Percentiles rank a stretch among this genome's conserved stretches.
These are phyloP conservation scores for Boechera stricta DNA, from an alignment of 345 rosid species.

Conservation along the genomic window DNA sequence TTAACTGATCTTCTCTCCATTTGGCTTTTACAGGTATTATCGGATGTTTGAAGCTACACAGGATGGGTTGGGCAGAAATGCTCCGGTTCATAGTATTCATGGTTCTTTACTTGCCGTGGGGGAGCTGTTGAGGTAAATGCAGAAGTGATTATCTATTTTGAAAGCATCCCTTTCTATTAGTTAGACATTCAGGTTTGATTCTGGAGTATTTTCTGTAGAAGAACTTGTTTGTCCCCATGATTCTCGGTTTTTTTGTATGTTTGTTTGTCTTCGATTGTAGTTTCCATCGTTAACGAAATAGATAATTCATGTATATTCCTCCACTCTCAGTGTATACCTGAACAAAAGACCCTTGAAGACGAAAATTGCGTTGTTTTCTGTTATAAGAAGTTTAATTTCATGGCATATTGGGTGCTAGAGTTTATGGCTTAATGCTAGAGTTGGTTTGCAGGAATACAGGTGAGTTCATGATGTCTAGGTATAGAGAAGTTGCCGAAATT, in stretches of 20 bases:
- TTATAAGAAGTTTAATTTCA: conserved; percentile 22
- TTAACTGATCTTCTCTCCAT: conserved; percentile 23
- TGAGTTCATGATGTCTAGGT: conserved; percentile 99
- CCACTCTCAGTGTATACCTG: conserved; percentile 20
- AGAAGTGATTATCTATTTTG: conserved; percentile 19
- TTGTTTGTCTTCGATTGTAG: background rate
- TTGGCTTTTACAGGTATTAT: conserved; percentile 75
- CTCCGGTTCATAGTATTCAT: conserved; percentile 97
- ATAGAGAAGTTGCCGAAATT: conserved; percentile 98
- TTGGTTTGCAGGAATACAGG: conserved; percentile 88
- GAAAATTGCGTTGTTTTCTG: conserved; percentile 22
- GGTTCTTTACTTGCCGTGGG: conserved; percentile 99
- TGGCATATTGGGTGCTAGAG: conserved; percentile 22
- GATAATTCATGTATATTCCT: conserved; percentile 15
- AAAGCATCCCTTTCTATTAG: conserved; percentile 26
- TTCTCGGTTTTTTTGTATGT: background rate
- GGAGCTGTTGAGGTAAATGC: conserved; percentile 86
- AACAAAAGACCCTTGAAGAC: conserved; percentile 27
- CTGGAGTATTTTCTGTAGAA: conserved; percentile 12
- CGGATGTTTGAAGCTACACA: conserved; percentile 99
- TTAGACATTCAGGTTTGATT: conserved; percentile 14
- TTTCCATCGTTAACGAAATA: conserved; percentile 13
- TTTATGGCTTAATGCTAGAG: conserved; percentile 36
- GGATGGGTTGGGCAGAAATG: conserved; percentile 93
- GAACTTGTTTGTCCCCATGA: conserved; percentile 14